phyloP scores from a whole-genome alignment of 2,329 filamentous ascomycete species.

The Tolypocladium inflatum region DNA sequence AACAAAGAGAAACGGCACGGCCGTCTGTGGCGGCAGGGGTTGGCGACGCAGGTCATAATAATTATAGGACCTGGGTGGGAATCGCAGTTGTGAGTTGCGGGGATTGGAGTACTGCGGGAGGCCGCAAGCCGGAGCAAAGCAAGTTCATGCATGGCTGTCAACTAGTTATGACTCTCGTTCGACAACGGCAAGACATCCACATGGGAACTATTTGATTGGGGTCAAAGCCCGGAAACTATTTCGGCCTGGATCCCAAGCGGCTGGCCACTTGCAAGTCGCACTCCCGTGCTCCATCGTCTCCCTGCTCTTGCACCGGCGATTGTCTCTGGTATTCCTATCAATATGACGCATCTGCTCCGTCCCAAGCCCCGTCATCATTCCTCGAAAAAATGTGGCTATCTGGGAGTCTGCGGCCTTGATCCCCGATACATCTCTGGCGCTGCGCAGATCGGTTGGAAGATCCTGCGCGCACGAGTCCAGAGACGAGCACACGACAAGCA shows the following conservation, averaged over 20 bases:
- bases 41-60: neutral
- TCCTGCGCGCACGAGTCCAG: neutral
- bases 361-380: no score
- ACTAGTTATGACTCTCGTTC: neutral
- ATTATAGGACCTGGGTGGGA: neutral
- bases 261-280: neutral
- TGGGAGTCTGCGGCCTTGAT: neutral
- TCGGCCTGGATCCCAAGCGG: no score
- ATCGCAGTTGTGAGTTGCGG: neutral
- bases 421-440: neutral
- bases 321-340: neutral
- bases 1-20: neutral
- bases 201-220: neutral
- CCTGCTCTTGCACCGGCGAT: neutral
- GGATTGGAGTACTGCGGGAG: neutral
- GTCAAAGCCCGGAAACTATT: neutral
- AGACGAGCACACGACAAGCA: neutral
- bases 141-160: neutral
- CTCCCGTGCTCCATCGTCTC: no score
- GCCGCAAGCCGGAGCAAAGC: neutral
- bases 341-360: neutral
- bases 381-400: neutral
- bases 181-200: no score
- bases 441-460: neutral
- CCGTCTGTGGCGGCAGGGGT: neutral